Conservation (phyloP, 257 asterid species). For the Przewalskia tangutica region DNA sequence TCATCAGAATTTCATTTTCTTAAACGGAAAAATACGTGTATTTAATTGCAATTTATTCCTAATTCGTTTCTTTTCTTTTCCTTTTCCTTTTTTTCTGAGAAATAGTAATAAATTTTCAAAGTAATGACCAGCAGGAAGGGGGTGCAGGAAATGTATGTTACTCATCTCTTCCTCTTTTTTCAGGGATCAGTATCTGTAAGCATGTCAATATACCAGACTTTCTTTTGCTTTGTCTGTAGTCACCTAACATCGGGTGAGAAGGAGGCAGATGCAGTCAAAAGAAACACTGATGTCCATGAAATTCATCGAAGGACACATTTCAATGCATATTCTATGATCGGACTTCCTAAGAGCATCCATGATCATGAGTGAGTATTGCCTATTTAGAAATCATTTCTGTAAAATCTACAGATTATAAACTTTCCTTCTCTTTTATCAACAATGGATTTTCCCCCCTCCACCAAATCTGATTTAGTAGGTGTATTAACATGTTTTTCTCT, state of each 20-base stretch:
- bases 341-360: conserved; percentile 64
- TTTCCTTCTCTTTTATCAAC: not conserved
- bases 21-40: not conserved
- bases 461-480: not conserved
- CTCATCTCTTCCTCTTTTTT: conserved; percentile 8
- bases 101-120: not conserved
- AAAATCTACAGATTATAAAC: not conserved
- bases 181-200: conserved; percentile 97
- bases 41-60: not conserved
- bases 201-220: conserved; percentile 91
- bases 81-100: not conserved
- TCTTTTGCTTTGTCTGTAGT: conserved; percentile 72
- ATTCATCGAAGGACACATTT: conserved; percentile 81
- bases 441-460: not conserved
- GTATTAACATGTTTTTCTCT: not conserved
- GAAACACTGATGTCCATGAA: conserved; percentile 81
- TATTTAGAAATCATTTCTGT: not conserved
- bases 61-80: not conserved
- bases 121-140: not conserved
- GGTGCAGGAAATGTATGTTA: not conserved
- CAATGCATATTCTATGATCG: conserved; percentile 37
- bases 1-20: not conserved
- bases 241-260: conserved; percentile 92
- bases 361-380: conserved; percentile 78
- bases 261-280: conserved; percentile 58